Evolutionary conservation across 306 rosid species (phyloP).

Genomic region (Prunus salicina): DNA sequence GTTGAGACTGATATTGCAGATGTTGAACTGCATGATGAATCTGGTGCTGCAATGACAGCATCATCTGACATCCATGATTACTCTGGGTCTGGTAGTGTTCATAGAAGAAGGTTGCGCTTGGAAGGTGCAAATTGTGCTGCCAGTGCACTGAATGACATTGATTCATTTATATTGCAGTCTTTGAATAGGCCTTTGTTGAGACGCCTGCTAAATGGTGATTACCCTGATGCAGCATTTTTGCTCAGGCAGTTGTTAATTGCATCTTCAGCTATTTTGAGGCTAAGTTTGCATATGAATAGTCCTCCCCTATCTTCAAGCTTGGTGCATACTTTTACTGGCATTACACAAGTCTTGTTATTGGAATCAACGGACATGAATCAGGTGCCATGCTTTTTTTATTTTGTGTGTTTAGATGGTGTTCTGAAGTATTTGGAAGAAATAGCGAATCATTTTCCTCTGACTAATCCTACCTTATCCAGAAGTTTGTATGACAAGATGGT

Average conservation of each 20-base stretch:
- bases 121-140: slow-evolving; percentile 38
- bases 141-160: slow-evolving; percentile 42
- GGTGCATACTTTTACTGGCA: slow-evolving; percentile 45
- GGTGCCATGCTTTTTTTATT: slow-evolving; percentile 55
- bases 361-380: slow-evolving; percentile 59
- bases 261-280: slow-evolving; percentile 61
- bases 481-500: slow-evolving; percentile 55
- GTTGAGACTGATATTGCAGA: slow-evolving; percentile 31
- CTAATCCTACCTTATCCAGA: slow-evolving; percentile 56
- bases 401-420: slow-evolving; percentile 82
- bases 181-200: slow-evolving; percentile 54
- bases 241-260: slow-evolving; percentile 72
- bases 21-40: slow-evolving; percentile 18
- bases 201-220: slow-evolving; percentile 62
- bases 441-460: slow-evolving; percentile 55
- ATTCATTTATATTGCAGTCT: slow-evolving; percentile 42
- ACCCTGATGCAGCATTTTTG: slow-evolving; percentile 56
- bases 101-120: slow-evolving; percentile 26
- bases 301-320: slow-evolving; percentile 42
- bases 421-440: slow-evolving; percentile 68
- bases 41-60: slow-evolving; percentile 30
- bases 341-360: slow-evolving; percentile 56
- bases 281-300: slow-evolving; percentile 48
- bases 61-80: slow-evolving; percentile 33
- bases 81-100: slow-evolving; percentile 23